phyloP scores from a whole-genome alignment of 805 yeast genomes.

The Lipomyces japonicus region DNA sequence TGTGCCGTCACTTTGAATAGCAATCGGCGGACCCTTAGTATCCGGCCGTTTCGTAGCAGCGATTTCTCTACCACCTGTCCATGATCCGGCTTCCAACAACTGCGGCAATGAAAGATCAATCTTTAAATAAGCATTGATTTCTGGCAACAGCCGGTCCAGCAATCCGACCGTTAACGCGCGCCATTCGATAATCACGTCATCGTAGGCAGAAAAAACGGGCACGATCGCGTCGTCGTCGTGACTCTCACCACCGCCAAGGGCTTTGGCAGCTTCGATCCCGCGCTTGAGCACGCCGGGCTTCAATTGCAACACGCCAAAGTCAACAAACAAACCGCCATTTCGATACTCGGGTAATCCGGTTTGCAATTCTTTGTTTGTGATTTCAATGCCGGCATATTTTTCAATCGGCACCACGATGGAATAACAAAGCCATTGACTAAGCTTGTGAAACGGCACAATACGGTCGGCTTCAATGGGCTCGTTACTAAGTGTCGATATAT shows the following conservation, averaged over 20 bases:
- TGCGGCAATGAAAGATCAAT: slow-evolving; percentile 50
- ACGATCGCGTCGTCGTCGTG: slow-evolving; percentile 29
- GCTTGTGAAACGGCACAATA: slow-evolving; percentile 60
- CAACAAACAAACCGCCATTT: slow-evolving; percentile 62
- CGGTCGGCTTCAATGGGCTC: slow-evolving; percentile 38
- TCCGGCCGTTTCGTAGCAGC: slow-evolving; percentile 50
- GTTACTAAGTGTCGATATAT: slow-evolving; percentile 27
- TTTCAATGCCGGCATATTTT: slow-evolving; percentile 18
- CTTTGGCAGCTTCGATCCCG: slow-evolving; percentile 42
- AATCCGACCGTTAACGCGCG: slow-evolving; percentile 58
- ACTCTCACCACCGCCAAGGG: slow-evolving; percentile 23
- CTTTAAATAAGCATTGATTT: slow-evolving; percentile 47
- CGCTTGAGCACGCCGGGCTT: slow-evolving; percentile 42
- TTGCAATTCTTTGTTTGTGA: slow-evolving; percentile 33
- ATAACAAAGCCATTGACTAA: slow-evolving; percentile 65
- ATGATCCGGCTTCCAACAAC: slow-evolving; percentile 63
- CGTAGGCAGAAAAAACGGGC: slow-evolving; percentile 52
- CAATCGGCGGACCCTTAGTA: slow-evolving; percentile 61
- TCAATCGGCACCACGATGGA: slow-evolving; percentile 55
- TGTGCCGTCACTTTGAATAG: slow-evolving; percentile 60
- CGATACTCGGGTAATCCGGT: slow-evolving; percentile 61
- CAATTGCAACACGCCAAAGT: slow-evolving; percentile 49
- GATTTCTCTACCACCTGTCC: slow-evolving; percentile 57
- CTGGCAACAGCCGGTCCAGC: slow-evolving; percentile 50
- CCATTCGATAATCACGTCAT: slow-evolving; percentile 66